Conservation (phyloP, 139 green algal species). For the Chlamydomonas applanata region DNA sequence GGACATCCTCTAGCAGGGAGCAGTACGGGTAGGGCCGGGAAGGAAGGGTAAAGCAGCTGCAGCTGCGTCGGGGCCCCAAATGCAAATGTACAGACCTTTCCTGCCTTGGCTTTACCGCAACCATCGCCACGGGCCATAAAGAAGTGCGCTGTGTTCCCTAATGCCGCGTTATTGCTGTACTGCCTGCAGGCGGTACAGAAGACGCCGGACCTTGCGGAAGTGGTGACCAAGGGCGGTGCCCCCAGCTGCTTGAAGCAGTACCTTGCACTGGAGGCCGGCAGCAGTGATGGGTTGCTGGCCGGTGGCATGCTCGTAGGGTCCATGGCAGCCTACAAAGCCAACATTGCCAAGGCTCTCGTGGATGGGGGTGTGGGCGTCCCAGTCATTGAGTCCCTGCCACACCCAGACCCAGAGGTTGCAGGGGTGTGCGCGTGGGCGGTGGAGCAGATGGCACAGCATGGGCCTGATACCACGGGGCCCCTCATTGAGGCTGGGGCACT, state of each 20-base stretch:
- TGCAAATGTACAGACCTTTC: too few species aligned
- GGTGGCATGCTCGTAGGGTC: slow-evolving; percentile 25
- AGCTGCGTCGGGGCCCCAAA: too few species aligned
- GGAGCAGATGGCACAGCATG: slow-evolving; percentile 44
- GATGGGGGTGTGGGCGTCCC: slow-evolving; percentile 22
- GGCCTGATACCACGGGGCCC: slow-evolving; percentile 24
- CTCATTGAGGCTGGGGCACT: slow-evolving; percentile 36
- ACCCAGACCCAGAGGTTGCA: slow-evolving; percentile 11
- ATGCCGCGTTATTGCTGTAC: too few species aligned
- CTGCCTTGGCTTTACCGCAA: too few species aligned
- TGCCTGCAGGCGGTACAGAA: slow-evolving; percentile 36
- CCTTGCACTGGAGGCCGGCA: slow-evolving; percentile 36
- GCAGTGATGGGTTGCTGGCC: slow-evolving; percentile 10
- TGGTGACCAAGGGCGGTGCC: slow-evolving; percentile 23
- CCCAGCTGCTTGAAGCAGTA: slow-evolving; percentile 28
- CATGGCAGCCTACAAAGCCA: slow-evolving; percentile 32
- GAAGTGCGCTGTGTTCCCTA: too few species aligned
- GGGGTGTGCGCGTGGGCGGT: slow-evolving; percentile 39
- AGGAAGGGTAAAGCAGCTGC: too few species aligned
- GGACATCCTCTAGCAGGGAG: too few species aligned
- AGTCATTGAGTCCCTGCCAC: slow-evolving; percentile 26
- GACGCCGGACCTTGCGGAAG: slow-evolving; percentile 36
- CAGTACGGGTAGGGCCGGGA: too few species aligned
- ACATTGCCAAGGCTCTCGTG: slow-evolving; percentile 35
- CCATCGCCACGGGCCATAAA: too few species aligned